phyloP scores from a whole-genome alignment of 2,329 filamentous ascomycete genomes.

The Colletotrichum coccodes region DNA sequence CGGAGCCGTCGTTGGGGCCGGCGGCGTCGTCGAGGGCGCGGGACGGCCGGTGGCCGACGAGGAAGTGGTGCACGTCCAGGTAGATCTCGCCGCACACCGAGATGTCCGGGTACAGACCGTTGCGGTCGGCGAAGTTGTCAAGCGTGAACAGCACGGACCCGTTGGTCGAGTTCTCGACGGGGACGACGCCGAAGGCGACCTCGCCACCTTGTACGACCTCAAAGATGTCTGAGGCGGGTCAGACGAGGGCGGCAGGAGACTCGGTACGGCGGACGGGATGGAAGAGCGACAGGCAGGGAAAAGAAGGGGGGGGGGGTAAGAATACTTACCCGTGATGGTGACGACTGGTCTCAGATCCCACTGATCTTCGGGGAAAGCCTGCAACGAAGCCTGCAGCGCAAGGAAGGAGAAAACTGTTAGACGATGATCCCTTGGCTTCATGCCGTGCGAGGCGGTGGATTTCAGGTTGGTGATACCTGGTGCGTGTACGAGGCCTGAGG shows the following conservation, averaged over 20 bases:
- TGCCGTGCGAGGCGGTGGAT: slow-evolving; percentile 1
- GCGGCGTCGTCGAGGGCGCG: slow-evolving; percentile 41
- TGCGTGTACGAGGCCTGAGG: slow-evolving; percentile 61
- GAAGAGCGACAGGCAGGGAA: slow-evolving; percentile 4
- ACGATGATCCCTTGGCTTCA: slow-evolving; percentile 24
- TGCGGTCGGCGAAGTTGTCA: slow-evolving; percentile 85
- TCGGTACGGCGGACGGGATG: not conserved
- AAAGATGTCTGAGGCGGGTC: slow-evolving; percentile 74
- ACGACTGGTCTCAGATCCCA: slow-evolving; percentile 61
- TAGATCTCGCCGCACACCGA: slow-evolving; percentile 86
- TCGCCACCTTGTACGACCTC: slow-evolving; percentile 75
- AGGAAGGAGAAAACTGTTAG: slow-evolving; percentile 32
- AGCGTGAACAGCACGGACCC: slow-evolving; percentile 91
- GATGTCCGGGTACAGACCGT: slow-evolving; percentile 72
- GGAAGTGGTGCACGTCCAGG: slow-evolving; percentile 87
- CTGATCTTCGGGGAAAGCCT: slow-evolving; percentile 57
- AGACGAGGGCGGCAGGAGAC: not conserved
- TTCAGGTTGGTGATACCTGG: slow-evolving; percentile 49
- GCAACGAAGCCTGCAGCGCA: slow-evolving; percentile 52
- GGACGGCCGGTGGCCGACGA: slow-evolving; percentile 66
- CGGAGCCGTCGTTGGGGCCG: slow-evolving; percentile 47
- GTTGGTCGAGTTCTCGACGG: slow-evolving; percentile 96
- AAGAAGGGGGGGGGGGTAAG: not conserved
- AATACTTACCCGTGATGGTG: slow-evolving; percentile 58
- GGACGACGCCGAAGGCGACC: slow-evolving; percentile 81